Evolutionary conservation across 108 stramenopile genomes (phyloP), one percentile per base, ranked within the genome.

Genomic region (Conticribra weissflogii): DNA sequence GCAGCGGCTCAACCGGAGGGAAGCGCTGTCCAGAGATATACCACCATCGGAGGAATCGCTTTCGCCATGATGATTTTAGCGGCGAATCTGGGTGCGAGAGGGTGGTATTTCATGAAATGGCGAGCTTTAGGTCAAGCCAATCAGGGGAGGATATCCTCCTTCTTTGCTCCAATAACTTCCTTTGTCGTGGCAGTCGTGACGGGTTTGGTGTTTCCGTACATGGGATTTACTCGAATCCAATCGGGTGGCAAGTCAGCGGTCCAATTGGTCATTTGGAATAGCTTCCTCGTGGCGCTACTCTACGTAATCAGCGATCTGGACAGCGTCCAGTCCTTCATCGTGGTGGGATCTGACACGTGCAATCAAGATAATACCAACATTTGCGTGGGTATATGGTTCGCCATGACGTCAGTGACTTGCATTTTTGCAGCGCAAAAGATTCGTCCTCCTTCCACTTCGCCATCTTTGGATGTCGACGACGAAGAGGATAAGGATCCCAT

Each of bases 61-160:
- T 22, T 85, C 57, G 66, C 78, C n/a, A 83, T 84, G 58, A 24
- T 44, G 1, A 46, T 87, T 14, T 46, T 91, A 24, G 64, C 81
- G 52, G 87, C 87, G 18, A 91, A 91, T 66, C 60, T 91, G 34
- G 90, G 90, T 44, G 57, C 90, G 5, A 76, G 84, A 29, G 85
- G 87, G 3, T 91, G 90, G 90, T 36, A 68, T 32, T 81, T 78
- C 52, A 71, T 91, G 69, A 83, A 76, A 30, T 85, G 85, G 84
- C 72, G 77, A 23, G 86, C 90, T 5, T 52, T 87, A 21, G 51
- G 57, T 3, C 68, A 68, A 15, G 54, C 55, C 32, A n/a, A n/a
- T n/a, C n/a, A n/a, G n/a, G n/a, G 79, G 83, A 24, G 36, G 36
- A n/a, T n/a, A n/a, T n/a, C n/a, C n/a, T 4, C 41, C 22, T 18